These are phyloP conservation scores for Suillus lakei DNA, from an alignment of 768 basidiomycete genomes.

Conservation along the genomic window DNA sequence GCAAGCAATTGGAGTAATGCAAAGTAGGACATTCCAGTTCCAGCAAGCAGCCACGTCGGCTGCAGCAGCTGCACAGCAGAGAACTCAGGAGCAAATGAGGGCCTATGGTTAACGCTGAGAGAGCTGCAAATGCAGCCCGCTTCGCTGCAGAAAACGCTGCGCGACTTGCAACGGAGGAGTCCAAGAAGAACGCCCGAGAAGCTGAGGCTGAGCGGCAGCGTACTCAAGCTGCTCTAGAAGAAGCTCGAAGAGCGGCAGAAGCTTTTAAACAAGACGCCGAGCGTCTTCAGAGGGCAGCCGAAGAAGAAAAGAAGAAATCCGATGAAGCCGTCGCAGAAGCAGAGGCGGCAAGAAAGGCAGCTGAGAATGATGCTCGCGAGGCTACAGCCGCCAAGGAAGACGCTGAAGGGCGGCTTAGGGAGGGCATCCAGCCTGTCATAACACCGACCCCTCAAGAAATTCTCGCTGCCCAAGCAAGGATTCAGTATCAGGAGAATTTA, in stretches of 20 bases:
- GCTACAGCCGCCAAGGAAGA: conserved; percentile 12
- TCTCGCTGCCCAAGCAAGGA: conserved; percentile 5
- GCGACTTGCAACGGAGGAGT: neutral
- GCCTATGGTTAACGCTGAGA: conserved; percentile 8
- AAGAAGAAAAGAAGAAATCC: conserved; percentile 11
- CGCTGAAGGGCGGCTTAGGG: conserved; percentile 11
- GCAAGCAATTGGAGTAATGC: neutral
- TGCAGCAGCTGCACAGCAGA: neutral
- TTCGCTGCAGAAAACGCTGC: conserved; percentile 1
- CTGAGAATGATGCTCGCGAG: neutral
- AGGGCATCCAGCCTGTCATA: conserved; percentile 20
- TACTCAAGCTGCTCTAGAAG: neutral
- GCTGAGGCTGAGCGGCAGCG: conserved; percentile 1
- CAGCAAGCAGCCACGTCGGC: neutral
- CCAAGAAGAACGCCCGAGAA: neutral
- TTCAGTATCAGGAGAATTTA: conserved; percentile 21
- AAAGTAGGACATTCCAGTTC: neutral
- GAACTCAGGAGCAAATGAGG: neutral
- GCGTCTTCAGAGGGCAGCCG: conserved; percentile 1
- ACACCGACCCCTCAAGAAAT: conserved; percentile 21
- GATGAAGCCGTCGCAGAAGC: conserved; percentile 4
- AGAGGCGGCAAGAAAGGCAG: neutral
- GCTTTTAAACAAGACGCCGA: conserved; percentile 1
- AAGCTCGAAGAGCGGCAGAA: neutral
- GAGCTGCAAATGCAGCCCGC: neutral